Conservation (phyloP, 163 green algal genomes). For the Volvox carteri region DNA sequence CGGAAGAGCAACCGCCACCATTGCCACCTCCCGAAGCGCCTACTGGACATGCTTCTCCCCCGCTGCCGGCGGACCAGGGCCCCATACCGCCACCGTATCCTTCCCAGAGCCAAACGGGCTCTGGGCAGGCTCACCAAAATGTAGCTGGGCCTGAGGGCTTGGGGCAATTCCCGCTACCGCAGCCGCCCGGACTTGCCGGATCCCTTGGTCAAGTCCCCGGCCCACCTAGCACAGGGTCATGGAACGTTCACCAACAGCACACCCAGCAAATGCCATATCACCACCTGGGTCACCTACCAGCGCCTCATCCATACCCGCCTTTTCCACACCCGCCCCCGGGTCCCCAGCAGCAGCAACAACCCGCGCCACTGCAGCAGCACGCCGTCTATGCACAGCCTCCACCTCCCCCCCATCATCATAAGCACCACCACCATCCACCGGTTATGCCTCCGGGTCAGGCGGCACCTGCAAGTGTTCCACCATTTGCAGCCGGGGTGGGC, state of each 20-base stretch:
- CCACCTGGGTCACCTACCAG: background rate
- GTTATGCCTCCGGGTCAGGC: background rate
- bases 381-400: background rate
- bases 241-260: background rate
- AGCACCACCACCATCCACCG: background rate
- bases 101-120: background rate
- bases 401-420: background rate
- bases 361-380: background rate
- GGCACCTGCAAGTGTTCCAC: background rate
- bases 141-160: background rate
- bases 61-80: background rate
- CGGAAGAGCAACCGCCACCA: background rate
- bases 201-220: background rate
- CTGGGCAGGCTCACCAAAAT: background rate
- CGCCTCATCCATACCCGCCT: too few relatives aligned
- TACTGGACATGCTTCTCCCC: background rate
- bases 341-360: too few relatives aligned
- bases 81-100: background rate
- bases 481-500: background rate
- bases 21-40: slow-evolving; percentile 11
- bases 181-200: background rate
- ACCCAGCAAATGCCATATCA: background rate
- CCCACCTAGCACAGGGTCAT: background rate
- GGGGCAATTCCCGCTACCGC: background rate
- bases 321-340: too few relatives aligned